These are phyloP conservation scores for Kodamaea jinghongensis DNA, from an alignment of 805 yeast genomes.

Conservation along the genomic window DNA sequence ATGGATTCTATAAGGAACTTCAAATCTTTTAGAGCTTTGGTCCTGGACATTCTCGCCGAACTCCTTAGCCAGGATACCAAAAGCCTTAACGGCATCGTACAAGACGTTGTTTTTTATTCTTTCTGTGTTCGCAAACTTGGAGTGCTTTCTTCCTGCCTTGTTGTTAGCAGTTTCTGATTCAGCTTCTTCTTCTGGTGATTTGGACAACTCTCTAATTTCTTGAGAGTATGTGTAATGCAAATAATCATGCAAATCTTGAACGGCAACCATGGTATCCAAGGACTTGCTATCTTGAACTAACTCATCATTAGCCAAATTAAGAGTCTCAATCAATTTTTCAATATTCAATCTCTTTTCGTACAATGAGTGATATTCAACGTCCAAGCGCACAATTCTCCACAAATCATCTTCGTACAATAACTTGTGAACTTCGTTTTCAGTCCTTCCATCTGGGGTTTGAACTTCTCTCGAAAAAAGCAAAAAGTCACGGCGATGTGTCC, in stretches of 20 bases:
- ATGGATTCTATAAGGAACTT: constrained; percentile 55
- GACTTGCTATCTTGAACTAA: constrained; percentile 51
- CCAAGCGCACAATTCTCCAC: constrained; percentile 87
- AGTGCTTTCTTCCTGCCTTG: constrained; percentile 46
- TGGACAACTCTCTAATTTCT: constrained; percentile 49
- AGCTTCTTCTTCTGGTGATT: constrained; percentile 15
- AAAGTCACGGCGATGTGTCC: constrained; percentile 93
- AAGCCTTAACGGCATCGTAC: constrained; percentile 61
- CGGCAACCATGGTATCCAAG: constrained; percentile 67
- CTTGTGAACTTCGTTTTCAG: constrained; percentile 42
- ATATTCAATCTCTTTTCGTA: constrained; percentile 69
- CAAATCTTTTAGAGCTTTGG: constrained; percentile 49
- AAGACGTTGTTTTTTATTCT: constrained; percentile 63
- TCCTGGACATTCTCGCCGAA: constrained; percentile 77
- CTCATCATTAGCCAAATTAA: constrained; percentile 54
- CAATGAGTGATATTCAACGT: constrained; percentile 83
- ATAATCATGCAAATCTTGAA: constrained; percentile 85
- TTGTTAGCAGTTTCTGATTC: constrained; percentile 11
- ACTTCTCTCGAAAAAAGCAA: constrained; percentile 56
- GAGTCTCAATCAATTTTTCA: constrained; percentile 50
- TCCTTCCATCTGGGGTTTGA: constrained; percentile 35
- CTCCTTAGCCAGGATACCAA: constrained; percentile 76
- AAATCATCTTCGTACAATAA: constrained; percentile 76
- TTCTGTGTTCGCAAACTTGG: constrained; percentile 61
- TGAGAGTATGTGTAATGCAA: constrained; percentile 69